Percentiles rank a stretch among this genome's conserved stretches.
phyloP scores from a whole-genome alignment of 306 rosid genomes.

The Geum urbanum region DNA sequence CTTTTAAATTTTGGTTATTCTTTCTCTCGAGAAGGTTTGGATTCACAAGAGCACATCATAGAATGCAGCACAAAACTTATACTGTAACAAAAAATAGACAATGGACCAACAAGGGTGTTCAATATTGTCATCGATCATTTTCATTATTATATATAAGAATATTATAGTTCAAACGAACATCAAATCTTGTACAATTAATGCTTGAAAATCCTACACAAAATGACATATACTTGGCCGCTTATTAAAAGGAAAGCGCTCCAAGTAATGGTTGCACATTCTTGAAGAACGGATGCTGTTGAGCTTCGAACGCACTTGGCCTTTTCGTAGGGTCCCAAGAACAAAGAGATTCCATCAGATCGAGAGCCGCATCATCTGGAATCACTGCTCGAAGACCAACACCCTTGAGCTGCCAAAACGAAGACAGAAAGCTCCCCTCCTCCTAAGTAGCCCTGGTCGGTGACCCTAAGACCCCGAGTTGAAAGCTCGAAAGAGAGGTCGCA shows the following conservation, averaged over 20 bases:
- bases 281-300: not conserved
- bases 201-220: too few relatives aligned
- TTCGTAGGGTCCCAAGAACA: not conserved
- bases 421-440: not conserved
- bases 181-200: too few relatives aligned
- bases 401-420: not conserved
- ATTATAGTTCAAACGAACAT: too few relatives aligned
- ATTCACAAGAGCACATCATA: too few relatives aligned
- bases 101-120: too few relatives aligned
- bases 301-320: not conserved
- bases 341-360: not conserved
- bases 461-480: accelerated
- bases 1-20: too few relatives aligned
- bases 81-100: too few relatives aligned
- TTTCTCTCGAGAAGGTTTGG: too few relatives aligned
- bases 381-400: not conserved
- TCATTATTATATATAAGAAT: conserved; percentile 11
- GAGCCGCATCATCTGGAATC: not conserved
- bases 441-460: not conserved
- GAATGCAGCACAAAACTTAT: too few relatives aligned
- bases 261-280: not conserved
- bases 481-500: not conserved
- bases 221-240: too few relatives aligned
- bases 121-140: too few relatives aligned
- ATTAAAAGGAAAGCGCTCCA: too few relatives aligned